phyloP scores from a whole-genome alignment of 2,329 filamentous ascomycete genomes.

The Thermoascus crustaceus region DNA sequence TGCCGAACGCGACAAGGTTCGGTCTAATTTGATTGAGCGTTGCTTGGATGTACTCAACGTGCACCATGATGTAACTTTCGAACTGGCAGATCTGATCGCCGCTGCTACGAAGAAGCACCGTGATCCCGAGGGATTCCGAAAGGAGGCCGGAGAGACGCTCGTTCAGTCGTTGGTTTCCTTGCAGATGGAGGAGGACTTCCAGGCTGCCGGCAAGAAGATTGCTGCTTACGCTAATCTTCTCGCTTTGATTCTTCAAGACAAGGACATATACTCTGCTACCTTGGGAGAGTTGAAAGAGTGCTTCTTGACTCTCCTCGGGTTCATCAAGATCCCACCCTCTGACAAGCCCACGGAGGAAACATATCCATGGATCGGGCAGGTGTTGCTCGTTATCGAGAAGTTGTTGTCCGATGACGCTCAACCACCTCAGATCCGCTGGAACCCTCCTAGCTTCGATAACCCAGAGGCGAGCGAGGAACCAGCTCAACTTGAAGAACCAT shows the following conservation, averaged over 20 bases:
- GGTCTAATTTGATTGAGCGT: slow-evolving; percentile 73
- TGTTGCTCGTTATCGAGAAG: slow-evolving; percentile 82
- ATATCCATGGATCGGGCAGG: slow-evolving; percentile 87
- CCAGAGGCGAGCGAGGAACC: slow-evolving; percentile 44
- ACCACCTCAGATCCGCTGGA: slow-evolving; percentile 67
- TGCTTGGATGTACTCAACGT: slow-evolving; percentile 83
- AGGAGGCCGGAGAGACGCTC: slow-evolving; percentile 73
- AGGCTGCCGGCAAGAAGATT: slow-evolving; percentile 58
- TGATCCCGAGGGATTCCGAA: slow-evolving; percentile 51
- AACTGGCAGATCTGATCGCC: slow-evolving; percentile 77
- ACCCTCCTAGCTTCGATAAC: slow-evolving; percentile 41
- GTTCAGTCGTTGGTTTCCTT: slow-evolving; percentile 71
- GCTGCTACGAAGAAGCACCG: slow-evolving; percentile 58
- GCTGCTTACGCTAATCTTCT: slow-evolving; percentile 88
- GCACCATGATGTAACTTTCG: slow-evolving; percentile 81
- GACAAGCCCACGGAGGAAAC: slow-evolving; percentile 64
- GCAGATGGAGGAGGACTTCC: slow-evolving; percentile 50
- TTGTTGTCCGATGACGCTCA: slow-evolving; percentile 84
- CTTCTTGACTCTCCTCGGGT: slow-evolving; percentile 66
- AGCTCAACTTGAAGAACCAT: slow-evolving; percentile 51
- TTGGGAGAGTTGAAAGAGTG: slow-evolving; percentile 67
- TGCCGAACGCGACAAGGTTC: slow-evolving; percentile 61
- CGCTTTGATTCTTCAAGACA: slow-evolving; percentile 77
- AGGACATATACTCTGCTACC: slow-evolving; percentile 68
- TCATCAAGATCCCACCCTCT: slow-evolving; percentile 58